Evolutionary conservation across 148 eudicot genomes (phyloP), one percentile per base, ranked within the genome.

Genomic region (Chenopodium album): DNA sequence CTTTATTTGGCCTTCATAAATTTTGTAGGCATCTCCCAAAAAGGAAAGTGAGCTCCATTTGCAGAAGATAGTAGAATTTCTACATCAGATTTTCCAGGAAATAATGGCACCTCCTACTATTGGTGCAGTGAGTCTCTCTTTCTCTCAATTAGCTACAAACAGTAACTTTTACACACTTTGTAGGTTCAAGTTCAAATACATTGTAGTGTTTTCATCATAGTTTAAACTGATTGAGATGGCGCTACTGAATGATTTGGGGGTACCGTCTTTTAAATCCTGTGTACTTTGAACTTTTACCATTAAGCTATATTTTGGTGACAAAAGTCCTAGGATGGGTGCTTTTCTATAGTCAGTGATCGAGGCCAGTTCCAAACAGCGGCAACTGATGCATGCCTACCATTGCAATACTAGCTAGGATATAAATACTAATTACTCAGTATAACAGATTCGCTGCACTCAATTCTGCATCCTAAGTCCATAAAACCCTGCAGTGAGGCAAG

Each of bases 71-170:
- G 32, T 28, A 10, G 90, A 66, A 29, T 7, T 89, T 69, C 28
- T 89, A 34, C 87, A 82, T 83, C 92, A 87, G 81, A 80, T 92
- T 9, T 32, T 89, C 14, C 89, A 93, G 78, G 98, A 92, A 84
- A 50, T 95, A 66, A 52, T 82, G 84, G 86, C 96, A 76, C 98
- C 98, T 91, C 98, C 98, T 28, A 92, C 95, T n/a, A 56, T 95
- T 82, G 88, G 84, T 46, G 92, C 97, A 52, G 98, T 95, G 75
- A 92, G 97, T 89, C 76, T 64, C 66, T 52, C 70, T 66, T 44
- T 4, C 48, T 76, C 32, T 0, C 41, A 37, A 37, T 37, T 37
- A 37, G 41, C 41, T 71, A 17, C 72, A 9, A 32, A 17, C 1
- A 16, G 26, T 64, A 28, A 46, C 70, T 16, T 60, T 60, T 70